Conservation (phyloP, 805 yeast genomes). For the Danielia oregonensis region DNA sequence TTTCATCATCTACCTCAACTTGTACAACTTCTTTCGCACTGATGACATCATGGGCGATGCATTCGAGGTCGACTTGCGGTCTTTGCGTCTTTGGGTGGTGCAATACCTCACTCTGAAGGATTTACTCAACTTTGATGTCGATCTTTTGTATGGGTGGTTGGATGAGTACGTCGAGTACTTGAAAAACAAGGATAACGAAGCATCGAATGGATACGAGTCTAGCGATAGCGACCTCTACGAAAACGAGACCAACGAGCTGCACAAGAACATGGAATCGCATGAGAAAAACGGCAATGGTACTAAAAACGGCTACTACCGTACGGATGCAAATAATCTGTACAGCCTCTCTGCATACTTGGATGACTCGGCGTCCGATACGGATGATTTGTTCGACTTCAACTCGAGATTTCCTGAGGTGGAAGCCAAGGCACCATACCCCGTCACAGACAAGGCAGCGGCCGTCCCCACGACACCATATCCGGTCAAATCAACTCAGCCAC, state of each 20-base stretch:
- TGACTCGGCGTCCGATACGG: conserved; percentile 2
- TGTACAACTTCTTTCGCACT: conserved; percentile 37
- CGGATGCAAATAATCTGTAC: neutral
- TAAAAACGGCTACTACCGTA: neutral
- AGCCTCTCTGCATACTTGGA: neutral
- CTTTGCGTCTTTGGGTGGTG: conserved; percentile 22
- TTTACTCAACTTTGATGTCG: conserved; percentile 31
- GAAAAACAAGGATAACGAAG: conserved; percentile 22
- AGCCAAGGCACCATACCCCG: conserved; percentile 3
- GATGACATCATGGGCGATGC: conserved; percentile 21
- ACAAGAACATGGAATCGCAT: neutral
- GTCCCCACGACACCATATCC: neutral
- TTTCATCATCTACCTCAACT: conserved; percentile 39
- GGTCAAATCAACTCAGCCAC: neutral
- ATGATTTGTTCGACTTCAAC: conserved; percentile 10
- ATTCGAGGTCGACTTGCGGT: conserved; percentile 18
- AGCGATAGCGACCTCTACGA: neutral
- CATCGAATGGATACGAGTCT: too few species aligned
- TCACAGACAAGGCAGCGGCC: neutral
- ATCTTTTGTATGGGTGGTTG: conserved; percentile 36
- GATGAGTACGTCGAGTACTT: conserved; percentile 37
- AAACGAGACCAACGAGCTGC: neutral
- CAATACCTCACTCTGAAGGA: conserved; percentile 27
- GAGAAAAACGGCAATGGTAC: neutral
- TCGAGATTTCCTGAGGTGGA: conserved; percentile 12